Evolutionary conservation across 2,329 filamentous ascomycete genomes (phyloP).

Genomic region (Neopestalotiopsis rosae): DNA sequence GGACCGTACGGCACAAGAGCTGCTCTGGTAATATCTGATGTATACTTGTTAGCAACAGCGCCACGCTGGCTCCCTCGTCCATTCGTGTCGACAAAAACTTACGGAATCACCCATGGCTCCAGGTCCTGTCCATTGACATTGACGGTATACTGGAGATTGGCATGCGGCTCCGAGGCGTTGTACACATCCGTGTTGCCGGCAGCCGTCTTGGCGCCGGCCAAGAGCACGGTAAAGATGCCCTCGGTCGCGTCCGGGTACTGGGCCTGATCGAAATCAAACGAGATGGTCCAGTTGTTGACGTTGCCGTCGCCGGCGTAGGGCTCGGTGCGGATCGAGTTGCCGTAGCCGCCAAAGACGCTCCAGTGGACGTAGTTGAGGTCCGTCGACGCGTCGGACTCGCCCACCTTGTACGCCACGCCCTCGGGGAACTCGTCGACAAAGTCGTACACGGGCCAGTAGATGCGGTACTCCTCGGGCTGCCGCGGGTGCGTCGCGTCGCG

Average conservation of each 20-base stretch:
- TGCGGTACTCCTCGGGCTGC: conserved; percentile 61
- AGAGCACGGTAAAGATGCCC: conserved; percentile 66
- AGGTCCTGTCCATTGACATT: conserved; percentile 46
- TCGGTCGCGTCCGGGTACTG: conserved; percentile 47
- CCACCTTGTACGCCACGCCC: conserved; percentile 63
- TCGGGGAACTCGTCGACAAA: conserved; percentile 63
- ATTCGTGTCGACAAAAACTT: neutral
- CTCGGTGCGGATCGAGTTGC: conserved; percentile 49
- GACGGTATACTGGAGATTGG: conserved; percentile 56
- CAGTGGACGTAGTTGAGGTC: conserved; percentile 71
- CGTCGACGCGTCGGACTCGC: conserved; percentile 49
- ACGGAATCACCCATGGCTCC: conserved; percentile 62
- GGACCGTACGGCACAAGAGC: conserved; percentile 65
- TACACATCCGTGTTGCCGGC: conserved; percentile 66
- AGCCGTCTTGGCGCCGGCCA: conserved; percentile 67
- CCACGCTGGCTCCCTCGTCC: too few species aligned
- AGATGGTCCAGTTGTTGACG: conserved; percentile 65
- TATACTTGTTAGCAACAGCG: too few species aligned
- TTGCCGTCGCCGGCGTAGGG: conserved; percentile 45
- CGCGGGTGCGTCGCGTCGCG: conserved; percentile 53
- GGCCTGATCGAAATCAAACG: conserved; percentile 51
- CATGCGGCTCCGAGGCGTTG: conserved; percentile 57
- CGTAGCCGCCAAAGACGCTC: conserved; percentile 65
- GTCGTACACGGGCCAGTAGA: conserved; percentile 67
- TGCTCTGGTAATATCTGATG: conserved; percentile 51